Percentiles rank a stretch among this genome's conserved stretches.
These are phyloP conservation scores for Talaromyces ruber DNA, from an alignment of 495 filamentous ascomycete genomes.

Conservation along the genomic window DNA sequence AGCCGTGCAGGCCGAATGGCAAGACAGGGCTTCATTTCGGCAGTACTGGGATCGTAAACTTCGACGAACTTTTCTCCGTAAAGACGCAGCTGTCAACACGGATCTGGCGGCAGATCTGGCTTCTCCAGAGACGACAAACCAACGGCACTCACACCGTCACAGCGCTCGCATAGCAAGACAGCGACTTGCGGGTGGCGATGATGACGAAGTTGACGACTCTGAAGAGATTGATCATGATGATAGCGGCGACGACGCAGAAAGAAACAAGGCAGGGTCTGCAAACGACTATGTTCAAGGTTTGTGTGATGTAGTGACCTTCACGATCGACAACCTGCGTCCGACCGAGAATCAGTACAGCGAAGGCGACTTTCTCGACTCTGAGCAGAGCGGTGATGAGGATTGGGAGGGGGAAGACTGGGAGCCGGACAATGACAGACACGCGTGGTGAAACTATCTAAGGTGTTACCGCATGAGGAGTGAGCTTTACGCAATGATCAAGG, in stretches of 20 bases:
- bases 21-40: constrained; percentile 64
- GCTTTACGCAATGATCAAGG: background rate
- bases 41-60: constrained; percentile 62
- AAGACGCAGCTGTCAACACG: constrained; percentile 9
- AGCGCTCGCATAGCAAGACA: constrained; percentile 30
- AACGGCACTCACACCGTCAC: constrained; percentile 27
- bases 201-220: constrained; percentile 15
- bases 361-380: constrained; percentile 70
- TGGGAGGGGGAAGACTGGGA: constrained; percentile 54
- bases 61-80: constrained; percentile 54
- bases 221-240: constrained; percentile 1
- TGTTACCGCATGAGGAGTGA: background rate
- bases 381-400: constrained; percentile 66
- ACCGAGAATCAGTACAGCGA: constrained; percentile 65
- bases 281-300: constrained; percentile 55
- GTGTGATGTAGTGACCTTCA: constrained; percentile 71
- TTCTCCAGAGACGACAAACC: background rate
- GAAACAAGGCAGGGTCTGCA: constrained; percentile 1
- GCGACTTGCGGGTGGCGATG: constrained; percentile 15
- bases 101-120: constrained; percentile 10
- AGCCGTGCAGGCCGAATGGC: constrained; percentile 68
- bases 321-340: constrained; percentile 76
- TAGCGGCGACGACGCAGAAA: background rate
- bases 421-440: background rate
- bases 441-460: background rate